These are phyloP conservation scores for Cyberlindnera euphorbiae DNA, from an alignment of 805 yeast genomes.

Conservation along the genomic window DNA sequence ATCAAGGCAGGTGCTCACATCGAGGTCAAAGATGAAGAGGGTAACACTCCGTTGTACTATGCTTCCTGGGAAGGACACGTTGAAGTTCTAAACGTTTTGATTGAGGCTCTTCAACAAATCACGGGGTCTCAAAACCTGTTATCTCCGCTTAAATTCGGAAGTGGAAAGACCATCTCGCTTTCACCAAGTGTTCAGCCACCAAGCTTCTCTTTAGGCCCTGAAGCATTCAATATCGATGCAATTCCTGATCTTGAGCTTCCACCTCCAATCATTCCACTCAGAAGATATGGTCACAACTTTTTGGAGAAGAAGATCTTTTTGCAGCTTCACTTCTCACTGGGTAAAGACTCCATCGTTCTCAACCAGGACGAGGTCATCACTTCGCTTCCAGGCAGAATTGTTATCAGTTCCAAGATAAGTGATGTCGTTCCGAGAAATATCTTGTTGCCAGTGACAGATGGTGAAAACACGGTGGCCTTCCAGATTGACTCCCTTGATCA, in stretches of 20 bases:
- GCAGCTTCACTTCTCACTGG: conserved; percentile 62
- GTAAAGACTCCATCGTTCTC: conserved; percentile 35
- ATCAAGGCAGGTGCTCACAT: conserved; percentile 71
- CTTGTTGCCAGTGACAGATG: conserved; percentile 60
- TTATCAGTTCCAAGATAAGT: conserved; percentile 67
- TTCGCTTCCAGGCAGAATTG: conserved; percentile 73
- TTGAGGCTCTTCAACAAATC: conserved; percentile 29
- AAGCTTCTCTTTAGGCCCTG: conserved; percentile 23
- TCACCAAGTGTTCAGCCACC: conserved; percentile 19
- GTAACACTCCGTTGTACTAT: conserved; percentile 75
- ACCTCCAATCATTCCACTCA: conserved; percentile 90
- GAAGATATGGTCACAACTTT: conserved; percentile 94
- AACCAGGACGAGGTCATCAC: conserved; percentile 39
- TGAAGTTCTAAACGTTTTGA: conserved; percentile 66
- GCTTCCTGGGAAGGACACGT: conserved; percentile 95
- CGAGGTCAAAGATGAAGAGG: conserved; percentile 68
- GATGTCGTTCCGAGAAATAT: conserved; percentile 88
- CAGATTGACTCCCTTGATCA: conserved; percentile 76
- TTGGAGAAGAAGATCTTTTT: conserved; percentile 84
- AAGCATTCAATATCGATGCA: conserved; percentile 47
- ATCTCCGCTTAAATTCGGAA: conserved; percentile 23
- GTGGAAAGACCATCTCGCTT: conserved; percentile 2
- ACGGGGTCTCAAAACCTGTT: conserved; percentile 15
- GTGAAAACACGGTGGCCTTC: conserved; percentile 65
- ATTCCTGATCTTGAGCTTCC: conserved; percentile 92